A percentile compares a stretch with the other conserved stretches of the same genome.
Conservation (phyloP, 306 rosid genomes). For the Vicia villosa region DNA sequence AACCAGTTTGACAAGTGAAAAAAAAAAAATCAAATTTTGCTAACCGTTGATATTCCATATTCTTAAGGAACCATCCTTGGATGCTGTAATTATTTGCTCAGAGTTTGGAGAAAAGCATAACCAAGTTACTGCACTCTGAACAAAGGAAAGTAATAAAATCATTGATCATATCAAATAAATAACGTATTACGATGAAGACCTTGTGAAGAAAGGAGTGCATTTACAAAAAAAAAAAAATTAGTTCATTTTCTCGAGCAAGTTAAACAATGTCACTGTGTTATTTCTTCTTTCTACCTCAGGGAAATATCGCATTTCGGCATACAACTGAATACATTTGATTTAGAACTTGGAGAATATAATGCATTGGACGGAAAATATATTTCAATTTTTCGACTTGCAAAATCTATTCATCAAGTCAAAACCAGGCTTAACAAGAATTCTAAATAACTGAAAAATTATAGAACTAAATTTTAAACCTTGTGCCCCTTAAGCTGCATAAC, state of each 20-base stretch:
- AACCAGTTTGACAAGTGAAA: constrained; percentile 17
- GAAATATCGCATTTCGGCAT: not conserved
- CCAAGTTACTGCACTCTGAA: constrained; percentile 99
- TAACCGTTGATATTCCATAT: constrained; percentile 97
- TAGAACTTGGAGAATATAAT: constrained; percentile 1
- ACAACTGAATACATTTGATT: constrained; percentile 6
- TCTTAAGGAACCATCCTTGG: constrained; percentile 92
- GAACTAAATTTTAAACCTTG: constrained; percentile 58
- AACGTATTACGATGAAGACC: not conserved
- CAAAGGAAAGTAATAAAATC: constrained; percentile 30
- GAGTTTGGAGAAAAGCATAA: constrained; percentile 88
- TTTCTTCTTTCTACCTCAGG: constrained; percentile 5
- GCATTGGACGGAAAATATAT: constrained; percentile 6
- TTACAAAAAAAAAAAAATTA: not conserved
- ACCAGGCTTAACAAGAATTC: constrained; percentile 21
- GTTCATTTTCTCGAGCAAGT: constrained; percentile 4
- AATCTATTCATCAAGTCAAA: constrained; percentile 19
- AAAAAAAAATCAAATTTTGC: constrained; percentile 29
- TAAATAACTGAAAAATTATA: constrained; percentile 15
- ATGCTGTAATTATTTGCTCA: constrained; percentile 88
- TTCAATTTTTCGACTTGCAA: not conserved
- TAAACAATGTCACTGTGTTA: constrained; percentile 1
- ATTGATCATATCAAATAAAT: constrained; percentile 19
- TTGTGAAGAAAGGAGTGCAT: constrained; percentile 9
- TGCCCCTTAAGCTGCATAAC: constrained; percentile 99